phyloP scores from a whole-genome alignment of 2,329 filamentous ascomycete species.

The Diaporthe australafricana region DNA sequence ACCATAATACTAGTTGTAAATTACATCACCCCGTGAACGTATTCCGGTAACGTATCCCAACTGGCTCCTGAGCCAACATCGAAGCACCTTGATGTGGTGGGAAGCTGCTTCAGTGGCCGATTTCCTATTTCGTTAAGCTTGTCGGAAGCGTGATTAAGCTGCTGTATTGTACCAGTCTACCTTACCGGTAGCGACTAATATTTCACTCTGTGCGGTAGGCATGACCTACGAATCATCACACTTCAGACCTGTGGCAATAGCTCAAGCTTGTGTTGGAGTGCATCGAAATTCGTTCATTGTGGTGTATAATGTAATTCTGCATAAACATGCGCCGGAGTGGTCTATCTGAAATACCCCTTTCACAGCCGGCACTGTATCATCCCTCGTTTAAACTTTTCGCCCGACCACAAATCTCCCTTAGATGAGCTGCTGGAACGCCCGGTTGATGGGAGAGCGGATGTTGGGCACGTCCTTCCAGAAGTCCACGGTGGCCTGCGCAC shows the following conservation, averaged over 20 bases:
- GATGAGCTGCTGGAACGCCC: slow-evolving; percentile 96
- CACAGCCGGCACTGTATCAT: neutral
- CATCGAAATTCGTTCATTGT: slow-evolving; percentile 22
- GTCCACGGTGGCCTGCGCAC: slow-evolving; percentile 88
- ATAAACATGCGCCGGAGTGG: neutral
- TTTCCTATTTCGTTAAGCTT: no score
- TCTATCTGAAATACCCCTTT: slow-evolving; percentile 28
- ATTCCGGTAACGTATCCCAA: neutral
- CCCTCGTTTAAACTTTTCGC: slow-evolving; percentile 32
- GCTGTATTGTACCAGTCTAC: no score
- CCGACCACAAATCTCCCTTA: slow-evolving; percentile 60
- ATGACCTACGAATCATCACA: neutral
- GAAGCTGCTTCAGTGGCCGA: no score
- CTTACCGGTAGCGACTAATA: no score
- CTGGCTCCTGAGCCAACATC: neutral
- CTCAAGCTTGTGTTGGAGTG: neutral
- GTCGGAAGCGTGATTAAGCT: no score
- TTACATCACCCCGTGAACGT: neutral
- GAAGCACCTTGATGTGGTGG: neutral
- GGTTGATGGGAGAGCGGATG: slow-evolving; percentile 94
- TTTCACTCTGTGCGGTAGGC: no score
- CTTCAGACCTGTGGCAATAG: neutral
- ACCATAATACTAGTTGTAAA: neutral
- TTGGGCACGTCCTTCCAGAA: slow-evolving; percentile 97
- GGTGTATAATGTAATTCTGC: slow-evolving; percentile 19